Conservation (phyloP, 345 rosid genomes). For the Gossypium arboreum region DNA sequence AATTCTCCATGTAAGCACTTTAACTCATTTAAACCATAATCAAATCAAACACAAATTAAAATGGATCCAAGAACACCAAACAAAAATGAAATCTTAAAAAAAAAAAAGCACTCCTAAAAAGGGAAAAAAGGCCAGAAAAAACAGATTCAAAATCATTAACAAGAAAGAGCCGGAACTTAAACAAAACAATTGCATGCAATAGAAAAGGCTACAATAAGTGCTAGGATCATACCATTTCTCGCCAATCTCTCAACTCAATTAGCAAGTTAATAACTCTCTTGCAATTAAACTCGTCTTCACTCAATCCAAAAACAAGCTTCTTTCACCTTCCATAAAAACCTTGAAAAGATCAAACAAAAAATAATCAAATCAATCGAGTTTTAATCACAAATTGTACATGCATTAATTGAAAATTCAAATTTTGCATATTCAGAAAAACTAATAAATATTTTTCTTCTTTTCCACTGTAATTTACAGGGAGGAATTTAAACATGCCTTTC, state of each 20-base stretch:
- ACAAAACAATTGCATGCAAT: constrained; percentile 14
- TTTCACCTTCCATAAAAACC: not conserved
- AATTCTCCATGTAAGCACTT: not conserved
- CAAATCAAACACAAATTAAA: not conserved
- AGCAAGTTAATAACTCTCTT: not conserved
- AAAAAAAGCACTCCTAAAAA: not conserved
- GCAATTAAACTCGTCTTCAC: not conserved
- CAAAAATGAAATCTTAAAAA: not conserved
- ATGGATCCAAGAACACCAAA: not conserved
- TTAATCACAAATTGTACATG: constrained; percentile 1
- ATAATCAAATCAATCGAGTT: not conserved
- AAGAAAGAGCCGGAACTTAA: not conserved
- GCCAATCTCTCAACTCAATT: constrained; percentile 10
- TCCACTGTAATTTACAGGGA: not conserved
- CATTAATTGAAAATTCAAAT: not conserved
- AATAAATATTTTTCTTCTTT: not conserved
- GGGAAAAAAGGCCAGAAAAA: not conserved
- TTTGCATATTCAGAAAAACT: not conserved
- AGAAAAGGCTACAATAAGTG: not conserved
- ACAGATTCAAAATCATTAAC: not conserved
- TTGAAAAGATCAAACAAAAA: constrained; percentile 1
- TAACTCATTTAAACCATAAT: not conserved
- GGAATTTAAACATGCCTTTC: constrained; percentile 4
- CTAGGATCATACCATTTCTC: constrained; percentile 3
- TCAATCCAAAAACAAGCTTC: not conserved